Conservation (phyloP, 2,329 filamentous ascomycete genomes). For the Aspergillus intermedius region DNA sequence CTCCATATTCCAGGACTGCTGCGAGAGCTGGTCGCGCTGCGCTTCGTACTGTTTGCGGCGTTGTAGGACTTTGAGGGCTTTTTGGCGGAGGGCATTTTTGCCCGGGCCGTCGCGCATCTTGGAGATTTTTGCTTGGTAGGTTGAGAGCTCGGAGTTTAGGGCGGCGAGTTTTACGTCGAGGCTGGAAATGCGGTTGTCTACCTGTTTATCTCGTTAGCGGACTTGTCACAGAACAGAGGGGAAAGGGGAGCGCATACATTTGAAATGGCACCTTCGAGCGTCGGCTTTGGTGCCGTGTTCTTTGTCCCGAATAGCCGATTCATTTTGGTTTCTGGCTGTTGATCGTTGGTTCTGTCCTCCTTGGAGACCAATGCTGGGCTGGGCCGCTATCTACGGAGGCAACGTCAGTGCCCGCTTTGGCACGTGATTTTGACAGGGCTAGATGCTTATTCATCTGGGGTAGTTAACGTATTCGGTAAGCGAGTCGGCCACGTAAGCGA, state of each 20-base stretch:
- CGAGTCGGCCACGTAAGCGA: too few species aligned
- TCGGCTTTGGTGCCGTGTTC: slow-evolving; percentile 80
- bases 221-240: slow-evolving; percentile 4
- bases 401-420: too few species aligned
- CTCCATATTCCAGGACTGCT: slow-evolving; percentile 98
- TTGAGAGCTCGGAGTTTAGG: slow-evolving; percentile 80
- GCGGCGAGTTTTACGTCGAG: slow-evolving; percentile 93
- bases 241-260: slow-evolving; percentile 51
- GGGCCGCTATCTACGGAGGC: too few species aligned
- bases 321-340: slow-evolving; percentile 50
- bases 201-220: slow-evolving; percentile 37
- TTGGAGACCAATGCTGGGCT: too few species aligned
- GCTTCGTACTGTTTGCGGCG: slow-evolving; percentile 90
- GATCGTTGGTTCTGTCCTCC: too few species aligned
- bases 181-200: slow-evolving; percentile 72
- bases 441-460: too few species aligned
- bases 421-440: too few species aligned
- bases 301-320: slow-evolving; percentile 93
- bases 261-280: slow-evolving; percentile 71
- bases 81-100: slow-evolving; percentile 86
- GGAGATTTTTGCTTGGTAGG: slow-evolving; percentile 78
- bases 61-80: slow-evolving; percentile 88
- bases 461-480: too few species aligned
- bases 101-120: slow-evolving; percentile 96
- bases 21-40: slow-evolving; percentile 87